Evolutionary conservation across 2,329 filamentous ascomycete genomes (phyloP), one percentile per base, ranked within the genome.

Genomic region (Thielaviopsis ethacetica): DNA sequence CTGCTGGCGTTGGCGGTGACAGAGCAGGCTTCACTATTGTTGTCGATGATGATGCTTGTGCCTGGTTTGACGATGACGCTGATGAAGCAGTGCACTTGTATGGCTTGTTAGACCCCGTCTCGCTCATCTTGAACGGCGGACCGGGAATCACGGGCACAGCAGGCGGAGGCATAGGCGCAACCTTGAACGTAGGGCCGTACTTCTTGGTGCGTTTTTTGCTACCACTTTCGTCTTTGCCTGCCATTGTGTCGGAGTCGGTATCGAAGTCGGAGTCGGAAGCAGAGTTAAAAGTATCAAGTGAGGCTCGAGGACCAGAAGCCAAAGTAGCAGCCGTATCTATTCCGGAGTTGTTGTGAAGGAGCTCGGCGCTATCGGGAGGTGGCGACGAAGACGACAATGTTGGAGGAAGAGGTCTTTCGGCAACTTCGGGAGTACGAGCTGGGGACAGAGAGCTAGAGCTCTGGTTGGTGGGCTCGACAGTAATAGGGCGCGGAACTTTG

Each of bases 171-270:
- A 61, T 34, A 17, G 60, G 60, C 38, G 57, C 53, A 53, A 61
- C 60, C 38, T 61, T 61, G 53, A 61, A 61, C n/a, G 60, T 61
- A 3, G 60, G 60, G 1, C 60, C 60, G 27, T 61, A 61, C 53
- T 61, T 61, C 50, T 61, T 61, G n/a, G 47, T 22, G 22, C 60
- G 60, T 41, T 58, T 59, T 54, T 61, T 61, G 21, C 41, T 47
- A 19, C 47, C 22, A 1, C 44, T 49, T 49, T 59, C 57, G 4
- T 61, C 60, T 61, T 58, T 61, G 50, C 54, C 50, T n/a, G 22
- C 51, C 59, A 61, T 61, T 27, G 47, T 61, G 41, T 53, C 54
- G 19, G 53, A n/a, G 5, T 10, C 49, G 53, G 15, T 19, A n/a
- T 44, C 53, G 19, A 19, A 24, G 52, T 55, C 44, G 19, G 21